Evolutionary conservation across 2,329 filamentous ascomycete species (phyloP).

Genomic region (Raffaelea albimanens): DNA sequence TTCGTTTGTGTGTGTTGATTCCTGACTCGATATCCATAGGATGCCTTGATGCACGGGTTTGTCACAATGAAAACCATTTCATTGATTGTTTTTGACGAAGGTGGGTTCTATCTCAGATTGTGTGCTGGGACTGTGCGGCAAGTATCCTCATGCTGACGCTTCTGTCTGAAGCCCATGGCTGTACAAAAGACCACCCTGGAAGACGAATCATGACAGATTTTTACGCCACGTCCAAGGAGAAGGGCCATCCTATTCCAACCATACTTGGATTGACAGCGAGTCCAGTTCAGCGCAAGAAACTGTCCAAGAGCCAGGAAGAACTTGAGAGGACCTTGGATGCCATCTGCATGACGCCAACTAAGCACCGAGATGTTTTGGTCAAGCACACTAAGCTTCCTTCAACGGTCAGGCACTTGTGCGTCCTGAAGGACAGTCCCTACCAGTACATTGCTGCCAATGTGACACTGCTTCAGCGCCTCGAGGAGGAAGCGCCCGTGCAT

Average conservation of each 20-base stretch:
- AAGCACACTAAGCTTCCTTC: slow-evolving; percentile 57
- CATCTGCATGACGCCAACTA: slow-evolving; percentile 56
- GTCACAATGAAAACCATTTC: slow-evolving; percentile 53
- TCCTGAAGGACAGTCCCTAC: slow-evolving; percentile 20
- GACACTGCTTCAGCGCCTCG: slow-evolving; percentile 24
- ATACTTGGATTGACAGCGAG: slow-evolving; percentile 78
- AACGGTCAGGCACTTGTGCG: slow-evolving; percentile 30
- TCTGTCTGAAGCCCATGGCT: slow-evolving; percentile 57
- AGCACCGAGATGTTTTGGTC: slow-evolving; percentile 61
- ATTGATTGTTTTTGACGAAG: slow-evolving; percentile 77
- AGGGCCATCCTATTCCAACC: slow-evolving; percentile 39
- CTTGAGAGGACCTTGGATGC: slow-evolving; percentile 66
- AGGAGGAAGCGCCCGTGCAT: neutral
- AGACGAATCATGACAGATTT: slow-evolving; percentile 64
- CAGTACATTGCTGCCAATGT: slow-evolving; percentile 22
- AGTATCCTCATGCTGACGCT: neutral
- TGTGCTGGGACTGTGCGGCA: too few relatives aligned
- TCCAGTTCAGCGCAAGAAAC: slow-evolving; percentile 54
- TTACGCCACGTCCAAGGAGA: slow-evolving; percentile 45
- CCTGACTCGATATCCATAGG: too few relatives aligned
- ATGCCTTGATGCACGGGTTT: slow-evolving; percentile 68
- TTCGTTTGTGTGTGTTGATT: neutral
- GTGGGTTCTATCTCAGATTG: slow-evolving; percentile 27
- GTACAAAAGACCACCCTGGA: slow-evolving; percentile 51
- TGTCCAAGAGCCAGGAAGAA: slow-evolving; percentile 42